phyloP scores from a whole-genome alignment of 2,329 filamentous ascomycete genomes.

The Phyllosticta capitalensis region DNA sequence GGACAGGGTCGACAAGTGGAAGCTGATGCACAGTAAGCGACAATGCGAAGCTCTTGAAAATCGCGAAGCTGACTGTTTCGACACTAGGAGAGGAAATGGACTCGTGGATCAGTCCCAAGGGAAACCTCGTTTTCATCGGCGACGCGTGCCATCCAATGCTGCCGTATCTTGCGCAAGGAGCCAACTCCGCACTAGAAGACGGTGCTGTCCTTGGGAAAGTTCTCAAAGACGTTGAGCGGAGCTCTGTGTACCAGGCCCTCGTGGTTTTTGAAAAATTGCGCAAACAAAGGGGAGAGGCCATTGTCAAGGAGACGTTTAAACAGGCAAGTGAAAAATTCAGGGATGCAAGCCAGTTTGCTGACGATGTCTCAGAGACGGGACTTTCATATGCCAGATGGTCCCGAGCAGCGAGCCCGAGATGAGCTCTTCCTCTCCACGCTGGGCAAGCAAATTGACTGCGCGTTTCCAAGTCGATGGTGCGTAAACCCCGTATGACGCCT shows the following conservation, averaged over 20 bases:
- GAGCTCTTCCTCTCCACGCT: constrained; percentile 47
- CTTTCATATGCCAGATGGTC: constrained; percentile 39
- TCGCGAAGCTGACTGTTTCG: not conserved
- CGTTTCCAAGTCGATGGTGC: constrained; percentile 54
- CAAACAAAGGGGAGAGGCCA: constrained; percentile 42
- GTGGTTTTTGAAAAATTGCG: constrained; percentile 37
- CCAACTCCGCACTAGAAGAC: constrained; percentile 59
- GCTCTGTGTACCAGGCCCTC: constrained; percentile 18
- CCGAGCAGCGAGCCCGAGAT: constrained; percentile 50
- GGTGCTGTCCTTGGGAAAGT: constrained; percentile 55
- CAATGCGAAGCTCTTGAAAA: not conserved
- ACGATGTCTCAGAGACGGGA: constrained; percentile 20
- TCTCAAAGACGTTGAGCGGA: constrained; percentile 23
- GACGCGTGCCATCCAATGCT: constrained; percentile 28
- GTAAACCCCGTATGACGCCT: not conserved
- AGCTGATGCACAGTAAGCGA: constrained; percentile 44
- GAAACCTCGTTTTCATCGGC: constrained; percentile 28
- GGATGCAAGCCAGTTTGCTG: not conserved
- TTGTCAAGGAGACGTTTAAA: constrained; percentile 54
- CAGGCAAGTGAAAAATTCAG: constrained; percentile 13
- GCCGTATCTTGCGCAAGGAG: constrained; percentile 35
- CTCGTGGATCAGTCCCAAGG: constrained; percentile 11
- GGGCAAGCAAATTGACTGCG: constrained; percentile 40
- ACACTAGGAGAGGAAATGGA: constrained; percentile 2
- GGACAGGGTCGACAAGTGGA: constrained; percentile 58